Evolutionary conservation across 2,329 filamentous ascomycete genomes (phyloP).

Genomic region (Nemania abortiva): DNA sequence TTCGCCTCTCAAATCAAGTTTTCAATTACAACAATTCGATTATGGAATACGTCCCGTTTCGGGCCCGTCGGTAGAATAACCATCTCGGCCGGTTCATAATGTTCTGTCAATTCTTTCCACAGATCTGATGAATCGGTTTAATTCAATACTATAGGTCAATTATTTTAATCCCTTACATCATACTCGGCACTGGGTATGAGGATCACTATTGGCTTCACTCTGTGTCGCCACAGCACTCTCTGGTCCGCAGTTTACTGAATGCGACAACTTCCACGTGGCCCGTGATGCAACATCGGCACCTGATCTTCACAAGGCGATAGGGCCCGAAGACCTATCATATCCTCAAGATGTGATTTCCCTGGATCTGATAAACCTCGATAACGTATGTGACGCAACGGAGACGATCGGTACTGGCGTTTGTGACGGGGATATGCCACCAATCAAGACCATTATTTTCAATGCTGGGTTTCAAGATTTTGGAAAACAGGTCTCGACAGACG

Average conservation of each 20-base stretch:
- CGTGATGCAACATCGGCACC: conserved; percentile 17
- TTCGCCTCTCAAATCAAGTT: too few species aligned
- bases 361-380: conserved; percentile 32
- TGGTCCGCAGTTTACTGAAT: conserved; percentile 19
- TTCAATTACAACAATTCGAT: too few species aligned
- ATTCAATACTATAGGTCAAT: too few species aligned
- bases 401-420: conserved; percentile 37
- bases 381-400: conserved; percentile 26
- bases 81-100: too few species aligned
- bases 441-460: conserved; percentile 55
- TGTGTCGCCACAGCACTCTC: too few species aligned
- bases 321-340: conserved; percentile 11
- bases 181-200: too few species aligned
- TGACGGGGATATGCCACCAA: conserved; percentile 51
- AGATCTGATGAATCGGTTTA: too few species aligned
- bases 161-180: too few species aligned
- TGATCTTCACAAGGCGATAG: background rate
- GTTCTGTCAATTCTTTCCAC: too few species aligned
- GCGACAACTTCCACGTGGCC: conserved; percentile 35
- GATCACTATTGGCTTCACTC: too few species aligned
- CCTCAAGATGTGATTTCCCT: conserved; percentile 32
- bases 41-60: too few species aligned
- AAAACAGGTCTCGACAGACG: background rate
- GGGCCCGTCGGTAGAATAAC: too few species aligned
- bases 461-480: conserved; percentile 47